Conservation (phyloP, 495 filamentous ascomycete genomes). For the Chaetomidium leptoderma region DNA sequence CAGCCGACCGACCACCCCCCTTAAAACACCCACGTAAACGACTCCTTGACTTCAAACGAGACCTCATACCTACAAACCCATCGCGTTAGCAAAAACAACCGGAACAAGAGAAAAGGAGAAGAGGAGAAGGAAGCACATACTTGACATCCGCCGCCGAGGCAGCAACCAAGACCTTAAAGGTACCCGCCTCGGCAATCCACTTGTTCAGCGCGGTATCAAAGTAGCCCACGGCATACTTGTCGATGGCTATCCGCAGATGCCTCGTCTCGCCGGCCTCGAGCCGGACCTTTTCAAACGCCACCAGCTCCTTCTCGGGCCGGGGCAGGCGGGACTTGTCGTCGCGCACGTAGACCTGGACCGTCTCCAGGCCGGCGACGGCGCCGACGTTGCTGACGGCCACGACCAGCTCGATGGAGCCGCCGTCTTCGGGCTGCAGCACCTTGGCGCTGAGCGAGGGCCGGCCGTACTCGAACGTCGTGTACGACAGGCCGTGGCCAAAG, state of each 20-base stretch:
- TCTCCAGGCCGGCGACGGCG: constrained; percentile 61
- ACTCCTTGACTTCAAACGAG: constrained; percentile 53
- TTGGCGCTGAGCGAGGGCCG: constrained; percentile 49
- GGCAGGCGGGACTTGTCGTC: constrained; percentile 53
- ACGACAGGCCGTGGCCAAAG: constrained; percentile 81
- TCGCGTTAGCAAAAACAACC: constrained; percentile 16
- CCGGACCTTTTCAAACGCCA: constrained; percentile 74
- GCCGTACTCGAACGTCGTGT: constrained; percentile 70
- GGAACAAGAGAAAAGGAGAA: not conserved
- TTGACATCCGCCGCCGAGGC: constrained; percentile 48
- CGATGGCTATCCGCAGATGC: constrained; percentile 58
- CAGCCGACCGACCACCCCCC: not conserved
- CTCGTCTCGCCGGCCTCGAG: constrained; percentile 66
- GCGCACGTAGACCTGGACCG: constrained; percentile 72
- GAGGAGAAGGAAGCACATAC: constrained; percentile 27
- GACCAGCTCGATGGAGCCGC: constrained; percentile 53
- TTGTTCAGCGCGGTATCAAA: constrained; percentile 65
- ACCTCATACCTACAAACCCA: constrained; percentile 37
- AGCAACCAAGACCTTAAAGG: constrained; percentile 63
- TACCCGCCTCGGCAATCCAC: constrained; percentile 77
- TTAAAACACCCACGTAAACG: constrained; percentile 55
- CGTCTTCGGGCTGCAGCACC: constrained; percentile 47
- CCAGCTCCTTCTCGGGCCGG: constrained; percentile 71
- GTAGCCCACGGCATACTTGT: constrained; percentile 76
- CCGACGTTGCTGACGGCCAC: constrained; percentile 70